These are phyloP conservation scores for Picea glauca DNA, from an alignment of 75 land plant genomes.

Conservation along the genomic window DNA sequence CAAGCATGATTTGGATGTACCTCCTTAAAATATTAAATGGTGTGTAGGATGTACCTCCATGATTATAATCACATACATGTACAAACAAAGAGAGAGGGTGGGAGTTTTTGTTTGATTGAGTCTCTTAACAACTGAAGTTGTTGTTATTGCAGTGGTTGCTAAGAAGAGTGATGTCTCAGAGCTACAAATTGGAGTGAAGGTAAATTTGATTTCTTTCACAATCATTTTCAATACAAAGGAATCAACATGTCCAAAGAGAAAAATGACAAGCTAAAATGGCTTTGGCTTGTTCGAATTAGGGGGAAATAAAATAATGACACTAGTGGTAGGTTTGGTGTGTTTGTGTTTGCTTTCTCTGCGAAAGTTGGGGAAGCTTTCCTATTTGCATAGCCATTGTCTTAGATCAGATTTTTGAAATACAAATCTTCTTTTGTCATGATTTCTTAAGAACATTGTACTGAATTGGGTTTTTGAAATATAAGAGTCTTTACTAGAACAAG, in stretches of 20 bases:
- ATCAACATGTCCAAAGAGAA: neutral
- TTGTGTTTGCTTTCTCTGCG: too few species aligned
- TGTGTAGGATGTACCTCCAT: neutral
- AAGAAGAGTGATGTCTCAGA: constrained; percentile 55
- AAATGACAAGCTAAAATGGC: neutral
- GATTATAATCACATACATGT: neutral
- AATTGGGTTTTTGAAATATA: neutral
- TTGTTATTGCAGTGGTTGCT: constrained; percentile 25
- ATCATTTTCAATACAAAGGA: neutral
- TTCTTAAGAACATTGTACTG: neutral
- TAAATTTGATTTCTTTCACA: constrained; percentile 4
- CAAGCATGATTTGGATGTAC: neutral
- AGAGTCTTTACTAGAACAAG: neutral
- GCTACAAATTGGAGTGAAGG: constrained; percentile 76
- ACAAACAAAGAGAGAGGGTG: constrained; percentile 5
- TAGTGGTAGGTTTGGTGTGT: too few species aligned
- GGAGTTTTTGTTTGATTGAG: neutral
- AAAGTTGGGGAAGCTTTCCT: too few species aligned
- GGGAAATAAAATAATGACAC: neutral
- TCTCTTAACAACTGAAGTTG: neutral
- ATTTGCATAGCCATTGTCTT: too few species aligned
- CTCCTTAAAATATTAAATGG: neutral
- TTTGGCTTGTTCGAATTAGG: neutral
- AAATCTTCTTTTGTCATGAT: neutral
- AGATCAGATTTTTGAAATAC: too few species aligned